Base-by-base conservation (phyloP, 176 grass and related monocot species). In the Avena atlantica region DNA sequence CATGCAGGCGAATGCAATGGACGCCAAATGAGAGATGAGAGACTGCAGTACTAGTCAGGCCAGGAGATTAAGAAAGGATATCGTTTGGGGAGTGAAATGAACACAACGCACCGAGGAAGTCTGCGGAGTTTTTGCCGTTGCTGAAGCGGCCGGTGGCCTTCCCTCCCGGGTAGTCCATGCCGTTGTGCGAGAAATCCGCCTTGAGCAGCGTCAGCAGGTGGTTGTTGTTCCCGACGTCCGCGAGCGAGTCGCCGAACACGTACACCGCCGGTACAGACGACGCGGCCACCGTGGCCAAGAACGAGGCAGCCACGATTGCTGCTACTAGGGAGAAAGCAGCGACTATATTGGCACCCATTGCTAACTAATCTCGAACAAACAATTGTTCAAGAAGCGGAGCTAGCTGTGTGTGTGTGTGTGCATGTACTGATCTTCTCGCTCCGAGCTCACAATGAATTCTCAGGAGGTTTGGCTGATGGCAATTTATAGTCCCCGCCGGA, bases 191-290 rank as follows among this genome's bases (percentile, higher is more conserved):
- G 86, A 93, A 95, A 84, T 98, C 84, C 12, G 96, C 96, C 85
- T 85, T 95, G 13, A 98, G 91, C 2, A 98, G 83, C 12, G 91
- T 91, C 49, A 92, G 23, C 40, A 98, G 40, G 70, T 92, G 17
- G 86, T 98, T 92, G 90, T 98, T 98, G 86, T 98, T 98, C 17
- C 96, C 96, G 0, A 95, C 96, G 85, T 98, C 96, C 19, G 88
- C 93, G 10, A 98, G 78, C 10, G 96, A 98, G 89, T 98, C 96
- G 17, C 96, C 96, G 17, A 98, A 70, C 44, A 98, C 93, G 84
- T 98, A 98, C 74, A 93, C 69, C 12, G 91, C 96, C 6, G 91
- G 85, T 8, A 91, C 91, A 3, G 81, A 13, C 55, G 81, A 17
- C 55, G 6, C 23, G 13, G 50, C 42, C 19, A 19, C 70, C 4